phyloP scores from a whole-genome alignment of 495 filamentous ascomycete species.

The Venustampulla echinocandica region DNA sequence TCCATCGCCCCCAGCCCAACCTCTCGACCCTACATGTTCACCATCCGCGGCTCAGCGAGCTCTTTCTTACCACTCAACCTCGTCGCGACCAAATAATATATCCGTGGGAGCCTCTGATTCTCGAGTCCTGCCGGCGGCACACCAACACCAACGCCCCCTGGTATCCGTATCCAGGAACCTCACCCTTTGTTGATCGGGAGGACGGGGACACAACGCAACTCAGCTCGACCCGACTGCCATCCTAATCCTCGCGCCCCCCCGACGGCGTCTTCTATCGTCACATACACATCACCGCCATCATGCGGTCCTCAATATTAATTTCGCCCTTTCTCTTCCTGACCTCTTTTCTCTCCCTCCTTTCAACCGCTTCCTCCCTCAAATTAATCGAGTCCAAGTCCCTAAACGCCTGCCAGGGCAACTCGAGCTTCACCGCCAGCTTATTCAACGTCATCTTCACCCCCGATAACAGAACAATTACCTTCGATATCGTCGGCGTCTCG shows the following conservation, averaged over 20 bases:
- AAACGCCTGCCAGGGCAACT: constrained; percentile 67
- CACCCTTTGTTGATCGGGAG: constrained; percentile 3
- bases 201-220: constrained; percentile 12
- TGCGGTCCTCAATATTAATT: constrained; percentile 27
- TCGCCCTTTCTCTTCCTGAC: constrained; percentile 29
- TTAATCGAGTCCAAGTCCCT: constrained; percentile 67
- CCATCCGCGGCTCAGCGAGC: too few species aligned
- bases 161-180: constrained; percentile 9
- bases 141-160: background rate
- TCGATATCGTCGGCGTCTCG: constrained; percentile 77
- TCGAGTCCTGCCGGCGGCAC: too few species aligned
- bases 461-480: constrained; percentile 57
- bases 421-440: constrained; percentile 71
- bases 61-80: too few species aligned
- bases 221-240: too few species aligned
- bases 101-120: too few species aligned
- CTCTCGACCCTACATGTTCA: too few species aligned
- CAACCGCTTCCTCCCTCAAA: constrained; percentile 26
- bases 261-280: constrained; percentile 18
- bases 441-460: constrained; percentile 79
- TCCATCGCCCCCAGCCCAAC: constrained; percentile 9
- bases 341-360: constrained; percentile 20
- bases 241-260: too few species aligned
- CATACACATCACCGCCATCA: constrained; percentile 21
- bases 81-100: too few species aligned